A percentile compares a stretch with the other conserved stretches of the same genome.
Conservation (phyloP, 2,329 filamentous ascomycete genomes). For the Pestalotiopsis fici region DNA sequence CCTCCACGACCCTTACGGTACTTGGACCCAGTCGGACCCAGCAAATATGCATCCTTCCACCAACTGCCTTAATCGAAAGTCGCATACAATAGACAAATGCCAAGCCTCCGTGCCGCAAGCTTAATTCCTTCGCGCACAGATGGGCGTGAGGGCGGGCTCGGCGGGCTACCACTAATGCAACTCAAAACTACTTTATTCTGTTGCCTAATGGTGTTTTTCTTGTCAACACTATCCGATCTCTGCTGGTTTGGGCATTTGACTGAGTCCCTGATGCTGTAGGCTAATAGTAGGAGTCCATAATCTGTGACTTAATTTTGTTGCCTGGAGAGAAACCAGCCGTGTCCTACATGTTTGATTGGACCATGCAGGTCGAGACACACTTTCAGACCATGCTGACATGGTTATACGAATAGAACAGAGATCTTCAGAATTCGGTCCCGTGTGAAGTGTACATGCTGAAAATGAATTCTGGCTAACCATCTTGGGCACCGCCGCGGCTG, state of each 20-base stretch:
- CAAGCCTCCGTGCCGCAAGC: neutral
- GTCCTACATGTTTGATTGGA: neutral
- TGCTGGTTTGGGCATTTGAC: neutral
- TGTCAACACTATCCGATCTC: neutral
- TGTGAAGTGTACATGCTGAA: neutral
- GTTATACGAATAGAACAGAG: neutral
- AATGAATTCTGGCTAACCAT: neutral
- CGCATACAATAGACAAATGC: neutral
- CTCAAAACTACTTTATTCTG: slow-evolving; percentile 3
- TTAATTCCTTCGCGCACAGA: neutral
- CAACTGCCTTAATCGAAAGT: too few species aligned
- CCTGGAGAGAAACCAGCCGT: neutral
- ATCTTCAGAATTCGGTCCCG: neutral
- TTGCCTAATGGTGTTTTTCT: slow-evolving; percentile 2
- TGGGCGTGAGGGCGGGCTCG: too few species aligned
- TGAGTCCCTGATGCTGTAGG: neutral
- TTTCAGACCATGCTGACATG: neutral
- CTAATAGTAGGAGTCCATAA: neutral
- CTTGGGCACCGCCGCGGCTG: neutral
- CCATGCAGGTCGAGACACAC: neutral
- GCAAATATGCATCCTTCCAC: neutral
- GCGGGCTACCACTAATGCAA: neutral
- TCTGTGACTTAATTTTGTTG: neutral
- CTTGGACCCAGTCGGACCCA: neutral
- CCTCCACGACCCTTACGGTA: neutral